phyloP scores from a whole-genome alignment of 805 yeast species.

The Myxozyma geophila region DNA sequence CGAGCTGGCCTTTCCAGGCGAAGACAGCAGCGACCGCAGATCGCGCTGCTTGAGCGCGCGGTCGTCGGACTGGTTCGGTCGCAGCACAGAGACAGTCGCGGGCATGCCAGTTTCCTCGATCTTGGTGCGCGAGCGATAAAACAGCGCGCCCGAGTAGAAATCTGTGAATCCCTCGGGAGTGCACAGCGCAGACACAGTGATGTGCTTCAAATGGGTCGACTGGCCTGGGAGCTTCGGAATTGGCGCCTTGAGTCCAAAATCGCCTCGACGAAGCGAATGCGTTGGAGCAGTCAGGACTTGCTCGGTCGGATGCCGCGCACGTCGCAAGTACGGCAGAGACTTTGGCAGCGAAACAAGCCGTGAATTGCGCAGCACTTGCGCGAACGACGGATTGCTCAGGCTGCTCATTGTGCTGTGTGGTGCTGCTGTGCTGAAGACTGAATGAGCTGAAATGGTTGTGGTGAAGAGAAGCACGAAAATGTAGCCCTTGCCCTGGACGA shows the following conservation, averaged over 20 bases:
- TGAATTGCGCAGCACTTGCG: slow-evolving; percentile 16
- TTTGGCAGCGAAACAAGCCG: slow-evolving; percentile 22
- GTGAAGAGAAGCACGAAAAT: neutral
- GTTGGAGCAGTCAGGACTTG: slow-evolving; percentile 36
- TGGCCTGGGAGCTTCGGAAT: slow-evolving; percentile 20
- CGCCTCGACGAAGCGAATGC: slow-evolving; percentile 24
- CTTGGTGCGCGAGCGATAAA: slow-evolving; percentile 7
- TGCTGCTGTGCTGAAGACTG: neutral
- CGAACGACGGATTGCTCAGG: slow-evolving; percentile 3
- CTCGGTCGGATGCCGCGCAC: slow-evolving; percentile 35
- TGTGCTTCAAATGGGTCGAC: neutral
- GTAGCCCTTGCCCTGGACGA: slow-evolving; percentile 5
- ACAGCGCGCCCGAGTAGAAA: slow-evolving; percentile 20
- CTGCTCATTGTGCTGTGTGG: neutral
- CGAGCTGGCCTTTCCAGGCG: neutral
- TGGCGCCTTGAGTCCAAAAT: slow-evolving; percentile 37
- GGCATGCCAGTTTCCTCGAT: slow-evolving; percentile 23
- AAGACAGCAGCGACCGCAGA: neutral
- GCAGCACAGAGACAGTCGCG: neutral
- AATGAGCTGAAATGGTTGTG: neutral
- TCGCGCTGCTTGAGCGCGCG: too few relatives aligned
- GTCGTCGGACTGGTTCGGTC: neutral
- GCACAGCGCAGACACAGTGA: slow-evolving; percentile 14
- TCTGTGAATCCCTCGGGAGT: slow-evolving; percentile 33
- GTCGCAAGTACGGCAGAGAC: slow-evolving; percentile 3